A percentile compares a stretch with the other conserved stretches of the same genome.
Conservation (phyloP, 805 yeast species). For the Ogataea pilisensis region DNA sequence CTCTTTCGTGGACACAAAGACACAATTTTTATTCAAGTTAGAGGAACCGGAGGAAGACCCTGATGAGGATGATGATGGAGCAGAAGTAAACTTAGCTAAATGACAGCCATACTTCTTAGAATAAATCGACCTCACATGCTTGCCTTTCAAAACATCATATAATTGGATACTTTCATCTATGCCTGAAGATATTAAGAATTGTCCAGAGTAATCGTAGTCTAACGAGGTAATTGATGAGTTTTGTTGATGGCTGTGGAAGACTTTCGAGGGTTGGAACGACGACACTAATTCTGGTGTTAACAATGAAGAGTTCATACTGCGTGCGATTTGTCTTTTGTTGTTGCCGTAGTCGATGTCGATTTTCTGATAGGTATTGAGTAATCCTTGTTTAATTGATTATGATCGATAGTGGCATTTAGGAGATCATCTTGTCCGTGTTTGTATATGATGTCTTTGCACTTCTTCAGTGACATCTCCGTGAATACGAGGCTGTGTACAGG, state of each 20-base stretch:
- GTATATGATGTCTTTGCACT: no score
- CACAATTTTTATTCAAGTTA: constrained; percentile 58
- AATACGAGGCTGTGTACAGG: no score
- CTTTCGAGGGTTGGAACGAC: constrained; percentile 33
- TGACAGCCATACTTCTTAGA: constrained; percentile 93
- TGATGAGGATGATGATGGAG: no score
- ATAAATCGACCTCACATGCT: constrained; percentile 60
- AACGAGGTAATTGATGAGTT: constrained; percentile 60
- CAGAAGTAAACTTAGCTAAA: constrained; percentile 78
- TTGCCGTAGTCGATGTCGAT: no score
- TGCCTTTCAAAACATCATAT: constrained; percentile 70
- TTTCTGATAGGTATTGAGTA: no score
- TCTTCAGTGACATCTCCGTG: no score
- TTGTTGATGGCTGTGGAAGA: constrained; percentile 37
- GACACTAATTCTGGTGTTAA: constrained; percentile 1
- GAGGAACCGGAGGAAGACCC: no score
- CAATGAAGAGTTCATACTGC: background rate
- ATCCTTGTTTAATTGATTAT: no score
- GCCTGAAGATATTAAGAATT: constrained; percentile 68
- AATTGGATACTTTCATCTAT: constrained; percentile 80
- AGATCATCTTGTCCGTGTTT: no score
- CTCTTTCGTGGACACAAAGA: constrained; percentile 75
- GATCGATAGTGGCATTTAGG: no score
- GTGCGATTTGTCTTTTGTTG: background rate
- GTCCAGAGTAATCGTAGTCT: constrained; percentile 83